A percentile compares a stretch with the other conserved stretches of the same genome.
phyloP scores from a whole-genome alignment of 495 filamentous ascomycete genomes.

The Aspergillus egyptiacus region DNA sequence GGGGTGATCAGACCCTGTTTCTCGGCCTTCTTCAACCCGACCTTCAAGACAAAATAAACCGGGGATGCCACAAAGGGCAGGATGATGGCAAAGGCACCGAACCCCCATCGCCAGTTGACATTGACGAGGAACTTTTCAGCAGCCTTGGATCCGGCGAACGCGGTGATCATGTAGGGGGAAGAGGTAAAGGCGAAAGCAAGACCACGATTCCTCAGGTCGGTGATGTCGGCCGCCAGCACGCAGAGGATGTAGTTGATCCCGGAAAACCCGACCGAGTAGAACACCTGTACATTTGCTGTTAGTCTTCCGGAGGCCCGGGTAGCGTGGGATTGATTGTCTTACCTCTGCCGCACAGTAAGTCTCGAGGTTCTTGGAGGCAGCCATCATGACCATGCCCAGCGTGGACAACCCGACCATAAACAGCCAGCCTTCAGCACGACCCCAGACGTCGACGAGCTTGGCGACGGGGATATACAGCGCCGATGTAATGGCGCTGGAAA shows the following conservation, averaged over 20 bases:
- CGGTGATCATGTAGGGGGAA: constrained; percentile 41
- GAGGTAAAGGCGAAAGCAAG: constrained; percentile 51
- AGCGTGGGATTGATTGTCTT: background rate
- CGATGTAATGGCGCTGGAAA: background rate
- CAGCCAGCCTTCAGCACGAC: constrained; percentile 1
- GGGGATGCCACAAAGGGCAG: constrained; percentile 49
- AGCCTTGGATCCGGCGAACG: constrained; percentile 32
- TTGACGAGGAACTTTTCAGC: constrained; percentile 33
- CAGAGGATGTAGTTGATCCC: constrained; percentile 48
- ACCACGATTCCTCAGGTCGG: constrained; percentile 51
- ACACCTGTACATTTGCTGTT: constrained; percentile 17
- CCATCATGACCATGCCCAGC: constrained; percentile 3
- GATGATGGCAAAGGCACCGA: constrained; percentile 54
- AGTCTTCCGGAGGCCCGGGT: background rate
- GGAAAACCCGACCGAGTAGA: constrained; percentile 50
- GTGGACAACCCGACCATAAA: constrained; percentile 1
- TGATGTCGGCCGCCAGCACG: constrained; percentile 57
- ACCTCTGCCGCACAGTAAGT: constrained; percentile 5
- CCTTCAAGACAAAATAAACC: constrained; percentile 40
- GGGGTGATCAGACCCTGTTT: constrained; percentile 30
- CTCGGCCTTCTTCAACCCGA: constrained; percentile 51
- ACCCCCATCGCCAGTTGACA: constrained; percentile 55
- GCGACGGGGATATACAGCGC: constrained; percentile 4
- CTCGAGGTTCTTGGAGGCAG: background rate
- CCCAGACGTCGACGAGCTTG: background rate